Evolutionary conservation across 345 rosid genomes (phyloP).

Genomic region (Eucalyptus guilfoylei): DNA sequence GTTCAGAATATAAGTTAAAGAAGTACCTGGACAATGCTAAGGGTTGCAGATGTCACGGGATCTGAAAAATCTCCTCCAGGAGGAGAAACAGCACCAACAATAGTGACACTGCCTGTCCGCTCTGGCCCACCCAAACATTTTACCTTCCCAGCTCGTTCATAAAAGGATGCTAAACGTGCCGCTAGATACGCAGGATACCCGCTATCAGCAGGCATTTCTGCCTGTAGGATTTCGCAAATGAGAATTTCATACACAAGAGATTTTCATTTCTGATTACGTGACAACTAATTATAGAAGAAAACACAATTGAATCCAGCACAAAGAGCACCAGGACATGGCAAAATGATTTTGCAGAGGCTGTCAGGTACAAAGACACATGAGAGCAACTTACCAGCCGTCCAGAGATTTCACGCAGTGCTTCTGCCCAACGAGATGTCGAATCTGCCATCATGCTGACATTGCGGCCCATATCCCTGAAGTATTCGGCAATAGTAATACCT

Average conservation of each 20-base stretch:
- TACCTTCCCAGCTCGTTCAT: slow-evolving; percentile 99
- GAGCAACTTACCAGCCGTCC: slow-evolving; percentile 75
- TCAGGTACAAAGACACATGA: not conserved
- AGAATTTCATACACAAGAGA: not conserved
- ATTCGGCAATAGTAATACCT: slow-evolving; percentile 99
- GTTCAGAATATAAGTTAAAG: not conserved
- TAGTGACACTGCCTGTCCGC: slow-evolving; percentile 97
- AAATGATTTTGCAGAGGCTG: not conserved
- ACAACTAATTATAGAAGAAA: not conserved
- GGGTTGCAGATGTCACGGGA: slow-evolving; percentile 99
- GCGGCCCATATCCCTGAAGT: slow-evolving; percentile 97
- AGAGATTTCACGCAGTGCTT: slow-evolving; percentile 99
- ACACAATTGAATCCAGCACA: not conserved
- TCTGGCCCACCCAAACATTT: slow-evolving; percentile 98
- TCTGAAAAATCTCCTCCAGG: slow-evolving; percentile 99
- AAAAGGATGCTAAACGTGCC: slow-evolving; percentile 95
- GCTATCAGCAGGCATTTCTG: slow-evolving; percentile 99
- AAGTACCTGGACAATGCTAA: slow-evolving; percentile 95
- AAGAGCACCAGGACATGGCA: not conserved
- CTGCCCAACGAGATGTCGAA: slow-evolving; percentile 99
- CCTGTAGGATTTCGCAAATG: slow-evolving; percentile 22
- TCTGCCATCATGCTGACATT: slow-evolving; percentile 99
- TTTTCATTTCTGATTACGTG: not conserved
- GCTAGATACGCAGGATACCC: slow-evolving; percentile 99
- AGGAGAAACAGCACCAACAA: slow-evolving; percentile 99